Conservation (phyloP, 2,329 filamentous ascomycete species). For the Rhexocercosporidium sp. region DNA sequence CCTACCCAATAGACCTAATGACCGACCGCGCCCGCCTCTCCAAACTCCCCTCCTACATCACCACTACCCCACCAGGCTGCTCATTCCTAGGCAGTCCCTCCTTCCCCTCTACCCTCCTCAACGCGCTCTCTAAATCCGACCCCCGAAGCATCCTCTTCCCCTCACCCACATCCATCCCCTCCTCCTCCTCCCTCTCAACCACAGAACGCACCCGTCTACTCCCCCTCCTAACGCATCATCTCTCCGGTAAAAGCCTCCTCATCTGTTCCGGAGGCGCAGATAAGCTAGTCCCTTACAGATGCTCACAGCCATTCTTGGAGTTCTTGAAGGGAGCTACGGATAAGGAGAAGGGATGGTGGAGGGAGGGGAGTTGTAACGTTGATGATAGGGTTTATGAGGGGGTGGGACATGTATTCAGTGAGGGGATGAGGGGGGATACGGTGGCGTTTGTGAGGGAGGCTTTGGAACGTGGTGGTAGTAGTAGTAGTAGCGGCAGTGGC, state of each 20-base stretch:
- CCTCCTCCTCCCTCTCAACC: slow-evolving; percentile 33
- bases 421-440: slow-evolving; percentile 70
- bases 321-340: slow-evolving; percentile 61
- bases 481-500: too few species aligned
- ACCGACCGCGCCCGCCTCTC: slow-evolving; percentile 75
- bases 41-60: slow-evolving; percentile 65
- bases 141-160: slow-evolving; percentile 77
- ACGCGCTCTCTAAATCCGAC: slow-evolving; percentile 69
- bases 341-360: slow-evolving; percentile 51
- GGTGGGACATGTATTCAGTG: slow-evolving; percentile 71
- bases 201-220: slow-evolving; percentile 51
- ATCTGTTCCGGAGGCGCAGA: slow-evolving; percentile 70
- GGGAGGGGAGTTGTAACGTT: slow-evolving; percentile 60
- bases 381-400: slow-evolving; percentile 72
- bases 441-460: slow-evolving; percentile 63
- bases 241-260: slow-evolving; percentile 68
- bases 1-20: slow-evolving; percentile 63
- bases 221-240: slow-evolving; percentile 51
- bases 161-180: slow-evolving; percentile 43
- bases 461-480: slow-evolving; percentile 15
- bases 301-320: slow-evolving; percentile 62
- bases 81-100: slow-evolving; percentile 77
- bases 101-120: slow-evolving; percentile 74
- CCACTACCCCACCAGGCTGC: slow-evolving; percentile 53
- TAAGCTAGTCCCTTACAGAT: slow-evolving; percentile 72